A percentile compares a stretch with the other conserved stretches of the same genome.
Conservation (phyloP, 23 red algal species). For the Gracilaria gracilis region DNA sequence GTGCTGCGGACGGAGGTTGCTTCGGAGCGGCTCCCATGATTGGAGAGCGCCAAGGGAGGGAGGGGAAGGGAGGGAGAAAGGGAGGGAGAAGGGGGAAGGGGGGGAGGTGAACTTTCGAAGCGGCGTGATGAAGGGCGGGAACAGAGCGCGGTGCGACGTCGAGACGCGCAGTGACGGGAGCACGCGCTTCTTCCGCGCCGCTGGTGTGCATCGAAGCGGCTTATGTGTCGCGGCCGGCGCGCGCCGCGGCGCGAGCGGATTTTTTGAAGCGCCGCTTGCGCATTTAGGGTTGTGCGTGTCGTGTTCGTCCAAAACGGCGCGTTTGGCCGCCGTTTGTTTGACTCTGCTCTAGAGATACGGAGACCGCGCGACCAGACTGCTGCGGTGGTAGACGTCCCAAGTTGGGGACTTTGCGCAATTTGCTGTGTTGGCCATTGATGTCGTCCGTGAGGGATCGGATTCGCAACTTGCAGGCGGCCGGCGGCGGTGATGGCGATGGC, state of each 20-base stretch:
- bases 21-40: slow-evolving; percentile 54
- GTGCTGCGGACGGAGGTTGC: slow-evolving; percentile 14
- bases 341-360: no score
- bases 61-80: not conserved
- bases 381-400: no score
- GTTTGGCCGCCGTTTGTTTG: not conserved
- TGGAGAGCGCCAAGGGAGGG: not conserved
- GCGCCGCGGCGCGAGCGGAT: not conserved
- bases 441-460: slow-evolving; percentile 40
- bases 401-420: no score
- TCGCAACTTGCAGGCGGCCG: slow-evolving; percentile 18
- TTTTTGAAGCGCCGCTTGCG: not conserved
- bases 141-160: slow-evolving; percentile 15
- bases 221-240: not conserved
- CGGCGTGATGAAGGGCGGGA: slow-evolving; percentile 1
- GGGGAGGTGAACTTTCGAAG: not conserved
- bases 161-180: not conserved
- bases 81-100: slow-evolving; percentile 22
- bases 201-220: not conserved
- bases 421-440: not conserved
- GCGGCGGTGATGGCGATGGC: not conserved
- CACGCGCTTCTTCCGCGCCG: not conserved
- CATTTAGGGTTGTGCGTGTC: slow-evolving; percentile 22
- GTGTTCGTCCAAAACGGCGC: not conserved
- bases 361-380: no score